Base-by-base conservation (phyloP, 345 rosid genomes). In the Boechera stricta region DNA sequence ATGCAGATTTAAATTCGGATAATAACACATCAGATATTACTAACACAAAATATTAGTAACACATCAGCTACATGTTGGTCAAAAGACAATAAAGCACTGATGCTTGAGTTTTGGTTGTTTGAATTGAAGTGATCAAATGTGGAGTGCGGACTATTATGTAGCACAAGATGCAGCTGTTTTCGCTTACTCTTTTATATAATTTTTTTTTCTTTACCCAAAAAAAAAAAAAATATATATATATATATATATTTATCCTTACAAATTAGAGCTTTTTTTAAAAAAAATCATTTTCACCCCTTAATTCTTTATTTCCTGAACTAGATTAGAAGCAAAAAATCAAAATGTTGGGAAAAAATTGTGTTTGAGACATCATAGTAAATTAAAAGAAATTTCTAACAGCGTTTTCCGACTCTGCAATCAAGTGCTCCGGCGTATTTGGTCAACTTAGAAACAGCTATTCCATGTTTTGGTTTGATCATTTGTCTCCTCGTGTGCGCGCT, bases 381-480 rank as follows among this genome's bases (percentile, higher is more conserved):
- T 42, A 53, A 49, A 42, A 11, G 9, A 9, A 69, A 24, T 21
- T 39, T 71, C 71, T 81, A 77, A 54, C 84, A 81, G 18, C 51
- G 78, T 72, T 15, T 72, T 9, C 82, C 62, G 7, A 45, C 38
- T 51, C 16, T 56, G 80, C 86, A 86, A 42, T 74, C 45, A 59
- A 84, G 83, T 39, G 86, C 71, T 32, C 90, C 85, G 0, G 90
- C 69, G 28, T 63, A 86, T 15, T 82, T 76, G 6, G 90, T 79
- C 24, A 84, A 76, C 35, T 49, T 72, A 1, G 80, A 72, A 7
- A 78, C 87, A 0, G 60, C 68, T 0, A 58, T 0, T 11, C 82
- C 90, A 12, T 83, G 32, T 67, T 75, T 81, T 0, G 85, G 80
- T 65, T 78, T 84, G 35, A 84, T 81, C 76, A 83, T 61, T 31